A percentile compares a stretch with the other conserved stretches of the same genome.
These are phyloP conservation scores for Incumbomyces lentus DNA, from an alignment of 2,329 filamentous ascomycete species.

Conservation along the genomic window DNA sequence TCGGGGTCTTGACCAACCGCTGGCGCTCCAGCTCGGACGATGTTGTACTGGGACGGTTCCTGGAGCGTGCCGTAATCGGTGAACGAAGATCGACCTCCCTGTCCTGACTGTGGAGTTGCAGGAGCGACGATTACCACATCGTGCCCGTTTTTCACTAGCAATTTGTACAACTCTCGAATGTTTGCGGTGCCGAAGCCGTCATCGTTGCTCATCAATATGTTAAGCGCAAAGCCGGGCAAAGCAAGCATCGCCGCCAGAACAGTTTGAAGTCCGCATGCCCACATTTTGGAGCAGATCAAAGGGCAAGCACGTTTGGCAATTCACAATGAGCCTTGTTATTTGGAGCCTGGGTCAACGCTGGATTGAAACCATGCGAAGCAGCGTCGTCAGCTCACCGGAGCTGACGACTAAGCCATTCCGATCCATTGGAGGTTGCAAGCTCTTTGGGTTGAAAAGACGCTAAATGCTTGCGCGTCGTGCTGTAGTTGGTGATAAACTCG, in stretches of 20 bases:
- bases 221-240: constrained; percentile 14
- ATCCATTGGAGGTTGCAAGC: too few species aligned
- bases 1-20: constrained; percentile 42
- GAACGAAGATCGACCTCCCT: constrained; percentile 37
- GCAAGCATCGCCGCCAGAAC: constrained; percentile 4
- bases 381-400: too few species aligned
- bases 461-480: too few species aligned
- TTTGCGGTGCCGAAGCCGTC: constrained; percentile 36
- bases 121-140: constrained; percentile 35
- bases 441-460: too few species aligned
- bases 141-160: constrained; percentile 28
- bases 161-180: constrained; percentile 30
- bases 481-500: too few species aligned
- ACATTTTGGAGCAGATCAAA: too few species aligned
- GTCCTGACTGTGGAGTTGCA: constrained; percentile 35
- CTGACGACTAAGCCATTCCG: too few species aligned
- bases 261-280: too few species aligned
- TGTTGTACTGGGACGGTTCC: constrained; percentile 33
- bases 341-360: too few species aligned
- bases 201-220: constrained; percentile 24
- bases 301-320: too few species aligned
- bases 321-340: too few species aligned
- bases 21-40: constrained; percentile 38
- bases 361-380: too few species aligned
- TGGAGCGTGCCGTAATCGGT: constrained; percentile 34